Conservation (phyloP, 257 asterid species). For the Solanum infundibuliforme region DNA sequence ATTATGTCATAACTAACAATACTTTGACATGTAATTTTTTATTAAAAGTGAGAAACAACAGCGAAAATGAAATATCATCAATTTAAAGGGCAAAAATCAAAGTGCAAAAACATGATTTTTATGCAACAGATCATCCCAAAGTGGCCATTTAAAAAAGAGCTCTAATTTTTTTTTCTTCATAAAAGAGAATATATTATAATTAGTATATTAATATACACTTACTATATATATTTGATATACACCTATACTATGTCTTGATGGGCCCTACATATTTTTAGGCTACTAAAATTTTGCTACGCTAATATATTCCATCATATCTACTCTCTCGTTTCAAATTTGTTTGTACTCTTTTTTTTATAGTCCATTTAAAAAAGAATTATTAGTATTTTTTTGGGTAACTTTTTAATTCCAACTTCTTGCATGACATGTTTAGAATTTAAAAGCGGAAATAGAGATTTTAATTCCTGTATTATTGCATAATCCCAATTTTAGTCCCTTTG, state of each 20-base stretch:
- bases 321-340: not conserved
- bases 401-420: not conserved
- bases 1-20: not conserved
- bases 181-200: not conserved
- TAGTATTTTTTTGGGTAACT: accelerated
- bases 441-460: not conserved
- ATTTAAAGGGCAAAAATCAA: not conserved
- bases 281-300: not conserved
- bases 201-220: not conserved
- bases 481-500: not conserved
- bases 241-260: not conserved
- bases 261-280: not conserved
- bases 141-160: not conserved
- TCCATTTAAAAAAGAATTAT: not conserved
- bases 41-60: not conserved
- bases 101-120: not conserved
- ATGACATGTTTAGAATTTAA: not conserved
- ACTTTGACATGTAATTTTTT: not conserved
- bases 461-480: not conserved
- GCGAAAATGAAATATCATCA: not conserved
- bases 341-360: not conserved
- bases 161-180: not conserved
- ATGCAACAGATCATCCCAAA: not conserved
- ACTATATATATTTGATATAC: not conserved
- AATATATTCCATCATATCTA: not conserved